A percentile compares a stretch with the other conserved stretches of the same genome.
Evolutionary conservation across 306 rosid genomes (phyloP).

Genomic region (Crotalaria pallida): DNA sequence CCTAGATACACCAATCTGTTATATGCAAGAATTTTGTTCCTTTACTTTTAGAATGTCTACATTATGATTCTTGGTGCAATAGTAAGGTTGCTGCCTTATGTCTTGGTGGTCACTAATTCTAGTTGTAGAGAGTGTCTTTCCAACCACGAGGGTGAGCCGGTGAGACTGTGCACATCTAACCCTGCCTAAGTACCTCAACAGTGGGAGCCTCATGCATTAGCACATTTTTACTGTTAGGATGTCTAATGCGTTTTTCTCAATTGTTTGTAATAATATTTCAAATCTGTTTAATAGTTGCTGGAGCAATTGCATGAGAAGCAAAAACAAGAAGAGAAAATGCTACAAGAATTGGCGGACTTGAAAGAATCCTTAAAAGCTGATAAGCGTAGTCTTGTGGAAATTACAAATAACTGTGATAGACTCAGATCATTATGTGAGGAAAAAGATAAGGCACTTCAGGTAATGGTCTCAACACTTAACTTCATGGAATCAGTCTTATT

Average conservation of each 20-base stretch:
- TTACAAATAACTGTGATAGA: conserved; percentile 47
- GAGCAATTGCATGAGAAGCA: conserved; percentile 61
- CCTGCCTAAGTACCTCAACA: not conserved
- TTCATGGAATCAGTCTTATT: conserved; percentile 2
- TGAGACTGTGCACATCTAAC: not conserved
- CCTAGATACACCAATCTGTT: not conserved
- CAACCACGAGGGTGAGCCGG: not conserved
- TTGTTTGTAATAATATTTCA: conserved; percentile 10
- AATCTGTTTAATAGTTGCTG: conserved; percentile 46
- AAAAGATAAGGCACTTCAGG: conserved; percentile 79
- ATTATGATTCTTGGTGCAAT: not conserved
- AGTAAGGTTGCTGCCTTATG: not conserved
- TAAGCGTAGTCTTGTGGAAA: conserved; percentile 51
- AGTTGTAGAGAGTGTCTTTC: not conserved
- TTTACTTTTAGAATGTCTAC: not conserved
- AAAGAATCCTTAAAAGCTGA: conserved; percentile 55
- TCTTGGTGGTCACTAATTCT: not conserved
- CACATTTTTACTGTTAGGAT: not conserved
- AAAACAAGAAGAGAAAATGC: conserved; percentile 53
- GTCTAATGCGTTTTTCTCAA: not conserved
- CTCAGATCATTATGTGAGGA: conserved; percentile 49
- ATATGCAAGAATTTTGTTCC: not conserved
- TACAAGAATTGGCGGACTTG: conserved; percentile 62
- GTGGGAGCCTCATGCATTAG: not conserved
- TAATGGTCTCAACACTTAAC: conserved; percentile 25